A percentile compares a stretch with the other conserved stretches of the same genome.
These are phyloP conservation scores for Cladosporium velox DNA, from an alignment of 2,329 filamentous ascomycete genomes.

Conservation along the genomic window DNA sequence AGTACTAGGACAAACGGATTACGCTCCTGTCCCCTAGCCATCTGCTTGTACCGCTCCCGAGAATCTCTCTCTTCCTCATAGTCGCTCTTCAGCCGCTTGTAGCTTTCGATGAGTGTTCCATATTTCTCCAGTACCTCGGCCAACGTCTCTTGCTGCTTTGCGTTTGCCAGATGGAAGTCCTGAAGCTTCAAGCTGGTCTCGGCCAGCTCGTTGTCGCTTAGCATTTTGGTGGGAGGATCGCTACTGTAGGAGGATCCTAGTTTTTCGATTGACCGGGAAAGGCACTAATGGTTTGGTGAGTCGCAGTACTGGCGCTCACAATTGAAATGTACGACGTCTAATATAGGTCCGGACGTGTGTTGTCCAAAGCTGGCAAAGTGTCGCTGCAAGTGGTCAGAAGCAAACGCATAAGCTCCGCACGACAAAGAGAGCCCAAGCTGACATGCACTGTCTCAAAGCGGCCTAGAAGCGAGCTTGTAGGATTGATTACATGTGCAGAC, in stretches of 20 bases:
- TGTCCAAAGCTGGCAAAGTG: not conserved
- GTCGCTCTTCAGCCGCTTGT: conserved; percentile 58
- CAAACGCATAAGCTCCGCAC: conserved; percentile 3
- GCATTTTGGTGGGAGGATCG: conserved; percentile 18
- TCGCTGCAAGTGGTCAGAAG: not conserved
- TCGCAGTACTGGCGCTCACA: not conserved
- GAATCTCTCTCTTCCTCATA: conserved; percentile 59
- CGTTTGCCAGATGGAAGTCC: conserved; percentile 26
- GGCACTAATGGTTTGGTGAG: not conserved
- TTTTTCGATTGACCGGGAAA: not conserved
- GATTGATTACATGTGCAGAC: not conserved
- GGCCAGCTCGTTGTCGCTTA: conserved; percentile 24
- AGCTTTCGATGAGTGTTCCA: conserved; percentile 53
- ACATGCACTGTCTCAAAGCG: conserved; percentile 2
- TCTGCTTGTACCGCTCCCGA: conserved; percentile 58
- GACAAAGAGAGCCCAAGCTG: conserved; percentile 1
- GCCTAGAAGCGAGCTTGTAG: not conserved
- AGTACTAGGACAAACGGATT: conserved; percentile 63
- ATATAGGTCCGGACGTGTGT: not conserved
- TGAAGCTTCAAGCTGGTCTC: conserved; percentile 27
- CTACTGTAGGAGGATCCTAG: not conserved
- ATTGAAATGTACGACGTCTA: not conserved
- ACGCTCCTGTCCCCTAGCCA: conserved; percentile 49
- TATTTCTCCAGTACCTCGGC: conserved; percentile 44
- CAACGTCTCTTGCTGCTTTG: conserved; percentile 29